Percentiles rank a stretch among this genome's conserved stretches.
Conservation (phyloP, 352 stramenopile genomes). For the Phytophthora tentaculata region DNA sequence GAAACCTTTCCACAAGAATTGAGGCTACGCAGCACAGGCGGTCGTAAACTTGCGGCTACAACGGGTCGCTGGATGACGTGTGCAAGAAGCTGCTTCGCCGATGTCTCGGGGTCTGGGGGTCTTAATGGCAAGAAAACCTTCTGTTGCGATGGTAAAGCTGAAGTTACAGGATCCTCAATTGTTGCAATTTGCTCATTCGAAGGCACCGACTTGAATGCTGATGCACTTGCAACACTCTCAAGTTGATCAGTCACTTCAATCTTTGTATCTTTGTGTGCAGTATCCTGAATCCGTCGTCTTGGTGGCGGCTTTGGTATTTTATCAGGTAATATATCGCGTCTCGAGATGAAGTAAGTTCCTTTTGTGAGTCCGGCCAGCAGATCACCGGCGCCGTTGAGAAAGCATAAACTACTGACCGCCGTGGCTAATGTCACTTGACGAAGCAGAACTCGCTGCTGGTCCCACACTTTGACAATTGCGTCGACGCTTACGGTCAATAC, state of each 20-base stretch:
- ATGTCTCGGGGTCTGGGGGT: constrained; percentile 20
- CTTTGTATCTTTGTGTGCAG: constrained; percentile 10
- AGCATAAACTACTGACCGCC: constrained; percentile 67
- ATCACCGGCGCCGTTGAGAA: constrained; percentile 70
- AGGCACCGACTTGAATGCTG: background rate
- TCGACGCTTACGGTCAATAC: constrained; percentile 73
- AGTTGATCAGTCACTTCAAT: background rate
- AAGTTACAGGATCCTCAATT: background rate
- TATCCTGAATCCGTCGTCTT: constrained; percentile 12
- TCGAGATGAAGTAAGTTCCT: constrained; percentile 68
- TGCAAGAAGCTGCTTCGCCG: constrained; percentile 31
- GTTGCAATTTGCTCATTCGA: background rate
- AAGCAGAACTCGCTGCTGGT: constrained; percentile 62
- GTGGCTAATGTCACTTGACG: constrained; percentile 64
- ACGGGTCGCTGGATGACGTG: constrained; percentile 35
- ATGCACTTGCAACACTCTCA: background rate
- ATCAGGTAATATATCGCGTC: constrained; percentile 62
- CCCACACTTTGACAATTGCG: constrained; percentile 76
- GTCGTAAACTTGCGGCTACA: constrained; percentile 25
- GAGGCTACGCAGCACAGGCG: constrained; percentile 24
- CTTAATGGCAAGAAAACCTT: constrained; percentile 7
- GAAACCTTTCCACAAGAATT: constrained; percentile 1
- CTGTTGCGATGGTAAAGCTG: background rate
- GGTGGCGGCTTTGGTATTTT: constrained; percentile 37
- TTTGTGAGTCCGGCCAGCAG: constrained; percentile 56